A percentile compares a stretch with the other conserved stretches of the same genome.
Conservation (phyloP, 2,329 filamentous ascomycete species). For the Chalaropsis ovoidea region DNA sequence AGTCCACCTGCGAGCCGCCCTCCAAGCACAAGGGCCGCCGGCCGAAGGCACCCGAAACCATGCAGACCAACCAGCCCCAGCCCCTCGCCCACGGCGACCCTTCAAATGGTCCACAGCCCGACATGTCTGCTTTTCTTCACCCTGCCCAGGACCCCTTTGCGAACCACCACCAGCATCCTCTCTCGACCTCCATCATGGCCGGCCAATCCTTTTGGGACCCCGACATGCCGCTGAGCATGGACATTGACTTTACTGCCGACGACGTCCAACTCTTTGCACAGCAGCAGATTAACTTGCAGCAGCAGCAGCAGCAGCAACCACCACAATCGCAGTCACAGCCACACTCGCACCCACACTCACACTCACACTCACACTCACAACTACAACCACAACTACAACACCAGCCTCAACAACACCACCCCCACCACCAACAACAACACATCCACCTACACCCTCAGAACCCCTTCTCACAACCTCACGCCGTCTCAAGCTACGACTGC, state of each 20-base stretch:
- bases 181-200: slow-evolving; percentile 47
- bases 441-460: slow-evolving; percentile 12
- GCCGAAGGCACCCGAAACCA: slow-evolving; percentile 33
- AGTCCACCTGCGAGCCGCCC: slow-evolving; percentile 28
- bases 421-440: slow-evolving; percentile 22
- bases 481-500: slow-evolving; percentile 8
- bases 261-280: slow-evolving; percentile 37
- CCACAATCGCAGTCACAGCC: slow-evolving; percentile 27
- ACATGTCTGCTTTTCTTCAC: slow-evolving; percentile 40
- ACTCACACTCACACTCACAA: slow-evolving; percentile 25
- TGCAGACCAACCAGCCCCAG: slow-evolving; percentile 48
- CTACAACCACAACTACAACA: slow-evolving; percentile 29
- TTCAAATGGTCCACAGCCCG: slow-evolving; percentile 39
- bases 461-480: slow-evolving; percentile 1
- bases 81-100: slow-evolving; percentile 45
- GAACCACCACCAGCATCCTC: slow-evolving; percentile 38
- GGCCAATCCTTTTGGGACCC: slow-evolving; percentile 50
- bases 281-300: slow-evolving; percentile 28
- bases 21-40: slow-evolving; percentile 41
- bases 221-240: slow-evolving; percentile 40
- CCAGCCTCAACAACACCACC: slow-evolving; percentile 26
- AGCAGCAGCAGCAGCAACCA: slow-evolving; percentile 29
- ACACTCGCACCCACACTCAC: slow-evolving; percentile 29
- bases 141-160: slow-evolving; percentile 43
- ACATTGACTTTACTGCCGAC: slow-evolving; percentile 46